Evolutionary conservation across 2,329 filamentous ascomycete genomes (phyloP).

Genomic region (Penicillium sp.): DNA sequence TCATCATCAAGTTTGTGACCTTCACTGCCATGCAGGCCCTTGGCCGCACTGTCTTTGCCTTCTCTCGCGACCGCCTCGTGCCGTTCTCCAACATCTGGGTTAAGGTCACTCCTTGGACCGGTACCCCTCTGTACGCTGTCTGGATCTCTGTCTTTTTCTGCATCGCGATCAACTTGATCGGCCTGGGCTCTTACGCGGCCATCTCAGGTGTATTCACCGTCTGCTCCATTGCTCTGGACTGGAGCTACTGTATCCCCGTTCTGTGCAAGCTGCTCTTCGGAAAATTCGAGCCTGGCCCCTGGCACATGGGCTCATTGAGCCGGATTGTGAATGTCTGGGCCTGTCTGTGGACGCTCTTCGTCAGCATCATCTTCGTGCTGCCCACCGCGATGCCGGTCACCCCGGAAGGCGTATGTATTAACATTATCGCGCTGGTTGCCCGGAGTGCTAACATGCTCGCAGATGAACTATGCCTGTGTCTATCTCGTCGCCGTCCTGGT

Average conservation of each 20-base stretch:
- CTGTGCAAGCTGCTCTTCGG: slow-evolving; percentile 52
- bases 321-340: slow-evolving; percentile 49
- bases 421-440: neutral
- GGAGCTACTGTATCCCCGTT: slow-evolving; percentile 58
- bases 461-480: slow-evolving; percentile 58
- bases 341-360: slow-evolving; percentile 54
- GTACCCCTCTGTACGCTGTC: slow-evolving; percentile 54
- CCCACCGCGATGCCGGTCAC: slow-evolving; percentile 50
- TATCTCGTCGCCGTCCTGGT: slow-evolving; percentile 50
- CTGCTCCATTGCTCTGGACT: slow-evolving; percentile 46
- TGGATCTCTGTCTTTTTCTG: slow-evolving; percentile 57
- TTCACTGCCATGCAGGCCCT: slow-evolving; percentile 58
- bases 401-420: slow-evolving; percentile 41
- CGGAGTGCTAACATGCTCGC: slow-evolving; percentile 2
- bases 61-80: slow-evolving; percentile 53
- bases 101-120: slow-evolving; percentile 49
- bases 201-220: slow-evolving; percentile 48
- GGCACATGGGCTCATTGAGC: slow-evolving; percentile 49
- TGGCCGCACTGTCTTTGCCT: slow-evolving; percentile 56
- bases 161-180: slow-evolving; percentile 59
- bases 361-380: slow-evolving; percentile 55
- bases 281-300: slow-evolving; percentile 53
- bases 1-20: slow-evolving; percentile 60
- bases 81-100: slow-evolving; percentile 51
- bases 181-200: slow-evolving; percentile 45